Evolutionary conservation across 305 asterid species (phyloP).

Genomic region (Solanum hybrid): DNA sequence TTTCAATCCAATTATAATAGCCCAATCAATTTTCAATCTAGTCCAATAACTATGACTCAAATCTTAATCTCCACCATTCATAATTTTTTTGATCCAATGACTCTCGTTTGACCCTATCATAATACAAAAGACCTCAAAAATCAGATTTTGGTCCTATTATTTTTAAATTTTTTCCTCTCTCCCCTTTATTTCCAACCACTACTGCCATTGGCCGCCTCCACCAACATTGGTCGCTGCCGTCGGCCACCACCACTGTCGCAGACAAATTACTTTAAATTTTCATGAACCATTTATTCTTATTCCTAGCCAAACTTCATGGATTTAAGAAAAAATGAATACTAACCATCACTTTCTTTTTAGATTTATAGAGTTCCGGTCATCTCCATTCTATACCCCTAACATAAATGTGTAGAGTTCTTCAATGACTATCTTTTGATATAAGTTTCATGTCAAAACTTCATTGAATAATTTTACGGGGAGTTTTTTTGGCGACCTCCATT

Average conservation of each 20-base stretch:
- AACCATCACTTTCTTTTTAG: background rate
- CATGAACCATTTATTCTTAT: background rate
- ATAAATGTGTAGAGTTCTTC: background rate
- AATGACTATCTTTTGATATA: no score
- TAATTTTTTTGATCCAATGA: background rate
- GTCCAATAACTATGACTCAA: background rate
- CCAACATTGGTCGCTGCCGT: background rate
- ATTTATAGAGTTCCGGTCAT: background rate
- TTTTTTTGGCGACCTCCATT: background rate
- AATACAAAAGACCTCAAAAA: background rate
- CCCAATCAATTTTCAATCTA: no score
- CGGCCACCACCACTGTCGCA: background rate
- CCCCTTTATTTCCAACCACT: background rate
- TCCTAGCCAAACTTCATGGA: background rate
- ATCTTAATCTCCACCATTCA: background rate
- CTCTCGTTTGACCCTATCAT: background rate
- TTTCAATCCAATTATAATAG: no score
- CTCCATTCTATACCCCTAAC: background rate
- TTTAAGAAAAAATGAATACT: background rate
- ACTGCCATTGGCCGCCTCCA: background rate
- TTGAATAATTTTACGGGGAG: background rate
- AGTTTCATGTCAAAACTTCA: background rate
- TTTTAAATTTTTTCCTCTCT: background rate
- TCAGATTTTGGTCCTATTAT: background rate
- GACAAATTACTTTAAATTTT: no score